Evolutionary conservation across 83 land plant species (phyloP).

Genomic region (Larix sibirica): DNA sequence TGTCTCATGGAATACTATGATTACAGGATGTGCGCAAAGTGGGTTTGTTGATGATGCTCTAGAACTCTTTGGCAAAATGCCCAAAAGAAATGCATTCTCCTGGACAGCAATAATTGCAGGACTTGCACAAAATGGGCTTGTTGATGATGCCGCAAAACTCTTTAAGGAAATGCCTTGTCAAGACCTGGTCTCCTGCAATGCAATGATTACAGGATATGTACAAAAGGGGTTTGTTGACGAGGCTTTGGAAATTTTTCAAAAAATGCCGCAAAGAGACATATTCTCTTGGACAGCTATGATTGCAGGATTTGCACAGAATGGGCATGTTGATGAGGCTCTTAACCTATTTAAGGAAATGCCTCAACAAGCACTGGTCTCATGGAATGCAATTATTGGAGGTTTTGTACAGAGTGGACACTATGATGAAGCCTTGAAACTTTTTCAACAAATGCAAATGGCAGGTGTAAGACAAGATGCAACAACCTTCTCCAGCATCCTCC

Average conservation of each 20-base stretch:
- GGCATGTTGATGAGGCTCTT: not conserved
- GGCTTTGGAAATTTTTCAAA: not conserved
- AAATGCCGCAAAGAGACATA: not conserved
- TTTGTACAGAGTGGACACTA: not conserved
- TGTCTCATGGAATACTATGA: not conserved
- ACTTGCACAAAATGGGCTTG: not conserved
- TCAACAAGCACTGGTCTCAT: not conserved
- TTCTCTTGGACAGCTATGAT: not conserved
- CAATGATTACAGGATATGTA: slow-evolving; percentile 6
- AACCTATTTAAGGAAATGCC: not conserved
- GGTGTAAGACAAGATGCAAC: not conserved
- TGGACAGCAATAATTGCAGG: slow-evolving; percentile 2
- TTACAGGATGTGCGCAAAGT: slow-evolving; percentile 9
- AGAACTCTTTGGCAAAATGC: not conserved
- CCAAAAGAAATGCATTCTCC: not conserved
- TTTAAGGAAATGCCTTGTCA: slow-evolving; percentile 5
- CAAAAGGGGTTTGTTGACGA: not conserved
- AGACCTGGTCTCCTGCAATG: not conserved
- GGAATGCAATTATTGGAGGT: not conserved
- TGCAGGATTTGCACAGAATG: slow-evolving; percentile 5
- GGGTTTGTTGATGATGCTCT: not conserved
- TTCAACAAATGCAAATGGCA: not conserved
- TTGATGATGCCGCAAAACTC: not conserved
- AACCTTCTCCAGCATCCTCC: not conserved
- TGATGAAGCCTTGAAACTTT: not conserved